Conservation (phyloP, 768 basidiomycete genomes). For the Suillus cothurnatus region DNA sequence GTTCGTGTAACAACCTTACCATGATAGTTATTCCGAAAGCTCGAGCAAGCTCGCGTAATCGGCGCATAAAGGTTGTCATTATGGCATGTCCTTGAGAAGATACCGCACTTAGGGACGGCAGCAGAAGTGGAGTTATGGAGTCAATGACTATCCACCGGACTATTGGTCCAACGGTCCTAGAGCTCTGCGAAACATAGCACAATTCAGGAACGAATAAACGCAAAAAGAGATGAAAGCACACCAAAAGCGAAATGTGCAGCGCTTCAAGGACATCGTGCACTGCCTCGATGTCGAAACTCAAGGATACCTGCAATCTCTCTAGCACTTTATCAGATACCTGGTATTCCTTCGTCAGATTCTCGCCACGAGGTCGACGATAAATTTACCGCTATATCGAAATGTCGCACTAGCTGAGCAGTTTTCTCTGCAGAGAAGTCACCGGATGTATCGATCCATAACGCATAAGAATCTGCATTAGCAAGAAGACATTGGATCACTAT, state of each 20-base stretch:
- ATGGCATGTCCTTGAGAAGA: slow-evolving; percentile 77
- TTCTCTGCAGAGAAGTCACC: slow-evolving; percentile 64
- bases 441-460: slow-evolving; percentile 72
- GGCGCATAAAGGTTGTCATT: slow-evolving; percentile 72
- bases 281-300: slow-evolving; percentile 60
- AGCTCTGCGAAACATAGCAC: slow-evolving; percentile 15
- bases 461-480: slow-evolving; percentile 36
- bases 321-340: slow-evolving; percentile 40
- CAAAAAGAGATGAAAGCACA: slow-evolving; percentile 23
- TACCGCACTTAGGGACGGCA: slow-evolving; percentile 61
- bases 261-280: slow-evolving; percentile 53
- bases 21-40: slow-evolving; percentile 49
- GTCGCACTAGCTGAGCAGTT: slow-evolving; percentile 41
- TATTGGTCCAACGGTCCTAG: slow-evolving; percentile 12
- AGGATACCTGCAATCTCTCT: slow-evolving; percentile 59
- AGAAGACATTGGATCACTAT: slow-evolving; percentile 56
- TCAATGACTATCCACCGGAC: slow-evolving; percentile 64
- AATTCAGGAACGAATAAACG: slow-evolving; percentile 1
- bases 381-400: slow-evolving; percentile 29
- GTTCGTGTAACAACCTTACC: slow-evolving; percentile 39
- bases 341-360: slow-evolving; percentile 2
- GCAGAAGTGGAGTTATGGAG: slow-evolving; percentile 61
- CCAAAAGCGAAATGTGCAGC: slow-evolving; percentile 34
- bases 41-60: slow-evolving; percentile 54
- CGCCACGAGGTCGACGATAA: neutral